phyloP scores from a whole-genome alignment of 768 basidiomycete species.

The Rhodocollybia butyracea region DNA sequence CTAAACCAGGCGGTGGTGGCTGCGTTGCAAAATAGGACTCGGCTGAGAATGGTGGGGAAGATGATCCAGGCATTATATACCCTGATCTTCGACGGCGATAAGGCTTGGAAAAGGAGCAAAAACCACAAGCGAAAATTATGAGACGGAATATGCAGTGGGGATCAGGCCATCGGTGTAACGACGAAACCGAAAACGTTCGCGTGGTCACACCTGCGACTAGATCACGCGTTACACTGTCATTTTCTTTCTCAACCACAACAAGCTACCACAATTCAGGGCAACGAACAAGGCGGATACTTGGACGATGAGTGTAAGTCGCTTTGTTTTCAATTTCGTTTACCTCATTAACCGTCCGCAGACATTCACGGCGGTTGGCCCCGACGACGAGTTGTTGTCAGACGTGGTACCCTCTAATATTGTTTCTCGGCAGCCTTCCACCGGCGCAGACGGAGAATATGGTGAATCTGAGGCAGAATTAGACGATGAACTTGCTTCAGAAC shows the following conservation, averaged over 20 bases:
- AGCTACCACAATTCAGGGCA: no score
- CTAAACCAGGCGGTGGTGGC: slow-evolving; percentile 67
- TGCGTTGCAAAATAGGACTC: slow-evolving; percentile 91
- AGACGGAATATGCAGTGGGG: no score
- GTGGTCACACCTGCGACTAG: no score
- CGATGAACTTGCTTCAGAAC: slow-evolving; percentile 60
- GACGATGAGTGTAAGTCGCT: not conserved
- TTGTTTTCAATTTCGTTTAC: not conserved
- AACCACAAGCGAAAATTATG: no score
- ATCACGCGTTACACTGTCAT: no score
- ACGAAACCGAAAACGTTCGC: no score
- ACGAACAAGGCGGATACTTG: no score
- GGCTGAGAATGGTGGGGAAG: slow-evolving; percentile 61
- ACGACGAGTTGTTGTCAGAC: slow-evolving; percentile 87
- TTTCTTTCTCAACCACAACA: no score
- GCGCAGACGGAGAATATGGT: slow-evolving; percentile 79
- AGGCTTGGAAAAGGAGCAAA: no score
- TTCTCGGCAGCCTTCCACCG: slow-evolving; percentile 72
- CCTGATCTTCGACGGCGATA: no score
- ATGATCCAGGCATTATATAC: no score
- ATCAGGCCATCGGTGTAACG: no score
- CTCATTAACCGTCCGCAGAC: not conserved
- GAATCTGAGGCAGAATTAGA: slow-evolving; percentile 59
- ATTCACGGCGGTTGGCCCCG: slow-evolving; percentile 13
- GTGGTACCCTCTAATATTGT: slow-evolving; percentile 90